Conservation (phyloP, 257 asterid genomes). For the Penstemon davidsonii region DNA sequence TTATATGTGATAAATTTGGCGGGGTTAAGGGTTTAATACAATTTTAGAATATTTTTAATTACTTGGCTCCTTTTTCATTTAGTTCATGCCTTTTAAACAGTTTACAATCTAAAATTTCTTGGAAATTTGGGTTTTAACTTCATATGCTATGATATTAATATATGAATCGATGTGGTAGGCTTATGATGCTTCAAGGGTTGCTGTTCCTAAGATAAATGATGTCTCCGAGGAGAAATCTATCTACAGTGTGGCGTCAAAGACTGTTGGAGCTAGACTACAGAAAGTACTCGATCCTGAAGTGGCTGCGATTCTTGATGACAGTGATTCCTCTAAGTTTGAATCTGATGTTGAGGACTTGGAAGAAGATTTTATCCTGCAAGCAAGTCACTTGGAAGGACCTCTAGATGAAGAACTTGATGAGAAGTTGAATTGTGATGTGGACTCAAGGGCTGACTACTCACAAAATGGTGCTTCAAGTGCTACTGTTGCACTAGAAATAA, state of each 20-base stretch:
- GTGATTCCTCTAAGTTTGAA: constrained; percentile 51
- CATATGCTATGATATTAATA: neutral
- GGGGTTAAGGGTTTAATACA: too few relatives aligned
- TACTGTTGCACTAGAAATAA: constrained; percentile 23
- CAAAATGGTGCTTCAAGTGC: constrained; percentile 26
- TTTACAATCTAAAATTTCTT: neutral
- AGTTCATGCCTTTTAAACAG: too few relatives aligned
- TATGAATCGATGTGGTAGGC: constrained; percentile 51
- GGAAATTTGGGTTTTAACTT: neutral
- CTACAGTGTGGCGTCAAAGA: constrained; percentile 58
- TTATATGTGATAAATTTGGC: too few relatives aligned
- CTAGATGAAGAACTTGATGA: constrained; percentile 38
- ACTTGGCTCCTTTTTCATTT: too few relatives aligned
- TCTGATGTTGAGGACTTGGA: constrained; percentile 90
- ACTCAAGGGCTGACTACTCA: constrained; percentile 19
- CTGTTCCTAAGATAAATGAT: constrained; percentile 49
- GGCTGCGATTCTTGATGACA: constrained; percentile 74
- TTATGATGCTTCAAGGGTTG: constrained; percentile 78
- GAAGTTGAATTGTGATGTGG: constrained; percentile 31
- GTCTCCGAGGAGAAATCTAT: constrained; percentile 48
- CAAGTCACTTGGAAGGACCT: constrained; percentile 59
- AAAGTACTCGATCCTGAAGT: constrained; percentile 80
- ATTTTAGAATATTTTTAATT: too few relatives aligned
- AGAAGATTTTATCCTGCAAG: constrained; percentile 79
- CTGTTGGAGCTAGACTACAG: constrained; percentile 56